phyloP scores from a whole-genome alignment of 2,329 filamentous ascomycete genomes.

The Phialophora verrucosa region DNA sequence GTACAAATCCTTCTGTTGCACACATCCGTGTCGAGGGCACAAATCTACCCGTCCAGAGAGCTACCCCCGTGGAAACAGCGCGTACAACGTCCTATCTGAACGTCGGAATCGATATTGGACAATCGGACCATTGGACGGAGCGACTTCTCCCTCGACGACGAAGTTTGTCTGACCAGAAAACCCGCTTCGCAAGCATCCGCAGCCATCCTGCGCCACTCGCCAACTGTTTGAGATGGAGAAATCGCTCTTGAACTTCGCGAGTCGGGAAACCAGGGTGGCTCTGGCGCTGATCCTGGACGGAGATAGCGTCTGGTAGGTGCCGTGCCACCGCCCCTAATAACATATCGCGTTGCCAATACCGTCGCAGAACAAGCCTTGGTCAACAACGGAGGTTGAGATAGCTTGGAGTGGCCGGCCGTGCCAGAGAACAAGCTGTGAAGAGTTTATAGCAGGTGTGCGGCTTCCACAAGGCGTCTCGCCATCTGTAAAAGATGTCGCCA shows the following conservation, averaged over 20 bases:
- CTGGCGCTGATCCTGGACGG: not conserved
- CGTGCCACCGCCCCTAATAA: not conserved
- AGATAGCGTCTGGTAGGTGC: not conserved
- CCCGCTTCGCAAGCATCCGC: not conserved
- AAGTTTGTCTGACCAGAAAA: not conserved
- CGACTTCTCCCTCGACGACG: not conserved
- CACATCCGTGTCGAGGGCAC: not conserved
- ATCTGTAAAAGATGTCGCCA: not conserved
- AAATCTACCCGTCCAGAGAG: not conserved
- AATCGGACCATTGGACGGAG: not conserved
- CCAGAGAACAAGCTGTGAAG: not conserved
- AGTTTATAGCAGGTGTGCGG: not conserved
- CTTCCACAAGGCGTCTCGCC: not conserved
- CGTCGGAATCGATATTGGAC: not conserved
- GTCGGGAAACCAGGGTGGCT: not conserved
- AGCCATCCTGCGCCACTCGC: not conserved
- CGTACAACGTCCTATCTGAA: not conserved
- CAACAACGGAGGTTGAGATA: not conserved
- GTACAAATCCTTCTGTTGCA: not conserved
- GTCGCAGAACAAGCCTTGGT: not conserved
- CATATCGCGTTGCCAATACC: not conserved
- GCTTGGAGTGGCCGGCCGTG: not conserved
- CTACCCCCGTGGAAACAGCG: not conserved
- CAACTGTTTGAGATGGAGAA: not conserved
- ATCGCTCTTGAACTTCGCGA: not conserved